A percentile compares a stretch with the other conserved stretches of the same genome.
Conservation (phyloP, 805 yeast species). For the Metschnikowia picachoensis region DNA sequence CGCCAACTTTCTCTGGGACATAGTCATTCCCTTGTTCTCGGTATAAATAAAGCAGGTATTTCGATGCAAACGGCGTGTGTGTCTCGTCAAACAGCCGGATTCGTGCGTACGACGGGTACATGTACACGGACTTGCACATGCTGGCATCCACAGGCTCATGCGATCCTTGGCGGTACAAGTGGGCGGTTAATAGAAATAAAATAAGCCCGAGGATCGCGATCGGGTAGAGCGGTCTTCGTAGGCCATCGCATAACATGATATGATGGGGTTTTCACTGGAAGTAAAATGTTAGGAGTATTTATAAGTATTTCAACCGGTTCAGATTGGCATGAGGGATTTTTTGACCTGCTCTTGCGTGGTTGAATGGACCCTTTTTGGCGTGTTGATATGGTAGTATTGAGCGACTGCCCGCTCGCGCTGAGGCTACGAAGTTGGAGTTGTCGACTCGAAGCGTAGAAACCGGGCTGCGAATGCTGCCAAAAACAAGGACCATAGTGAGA, state of each 20-base stretch:
- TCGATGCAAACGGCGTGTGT: conserved; percentile 67
- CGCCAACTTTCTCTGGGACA: conserved; percentile 42
- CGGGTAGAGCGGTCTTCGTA: conserved; percentile 16
- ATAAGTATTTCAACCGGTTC: too few relatives aligned
- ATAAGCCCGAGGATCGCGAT: conserved; percentile 11
- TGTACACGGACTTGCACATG: conserved; percentile 63
- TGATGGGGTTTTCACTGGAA: neutral
- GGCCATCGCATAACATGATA: conserved; percentile 11
- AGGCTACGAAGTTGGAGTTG: too few relatives aligned
- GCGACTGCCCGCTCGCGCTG: too few relatives aligned
- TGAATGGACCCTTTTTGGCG: too few relatives aligned
- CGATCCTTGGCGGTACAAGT: conserved; percentile 10
- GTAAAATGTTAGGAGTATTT: neutral
- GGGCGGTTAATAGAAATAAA: conserved; percentile 9
- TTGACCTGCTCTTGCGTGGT: neutral
- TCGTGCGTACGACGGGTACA: conserved; percentile 82
- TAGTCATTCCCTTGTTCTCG: conserved; percentile 74
- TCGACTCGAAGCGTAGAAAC: too few relatives aligned
- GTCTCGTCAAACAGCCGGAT: conserved; percentile 68
- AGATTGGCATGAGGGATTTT: too few relatives aligned
- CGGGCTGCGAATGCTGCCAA: too few relatives aligned
- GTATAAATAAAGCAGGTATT: conserved; percentile 81
- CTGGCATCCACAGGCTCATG: conserved; percentile 31
- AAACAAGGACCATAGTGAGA: too few relatives aligned
- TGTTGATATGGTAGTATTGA: too few relatives aligned